phyloP scores from a whole-genome alignment of 140 eudicot species.

The Cichorium intybus region DNA sequence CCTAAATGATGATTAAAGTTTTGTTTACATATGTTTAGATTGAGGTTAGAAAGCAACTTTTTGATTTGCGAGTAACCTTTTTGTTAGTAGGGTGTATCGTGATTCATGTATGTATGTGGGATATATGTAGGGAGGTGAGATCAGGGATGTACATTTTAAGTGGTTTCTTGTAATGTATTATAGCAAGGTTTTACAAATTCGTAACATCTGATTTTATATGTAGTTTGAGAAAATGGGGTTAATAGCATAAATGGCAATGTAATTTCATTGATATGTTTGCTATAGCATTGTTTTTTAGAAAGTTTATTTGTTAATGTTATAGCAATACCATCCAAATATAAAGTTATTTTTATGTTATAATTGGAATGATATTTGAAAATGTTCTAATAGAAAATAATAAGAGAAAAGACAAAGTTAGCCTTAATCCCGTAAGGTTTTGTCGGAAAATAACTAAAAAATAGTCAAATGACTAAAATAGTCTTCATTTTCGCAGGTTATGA shows the following conservation, averaged over 20 bases:
- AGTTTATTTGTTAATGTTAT: too few relatives aligned
- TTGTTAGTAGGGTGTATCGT: conserved; percentile 11
- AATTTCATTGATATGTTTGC: neutral
- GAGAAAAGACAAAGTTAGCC: too few relatives aligned
- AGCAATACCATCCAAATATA: neutral
- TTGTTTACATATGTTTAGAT: conserved; percentile 26
- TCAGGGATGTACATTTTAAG: conserved; percentile 16
- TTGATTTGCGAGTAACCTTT: conserved; percentile 41
- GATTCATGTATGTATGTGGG: conserved; percentile 16
- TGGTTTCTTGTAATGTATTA: conserved; percentile 19
- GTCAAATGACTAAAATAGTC: too few relatives aligned
- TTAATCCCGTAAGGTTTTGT: too few relatives aligned
- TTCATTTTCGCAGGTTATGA: too few relatives aligned
- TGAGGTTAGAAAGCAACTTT: conserved; percentile 54
- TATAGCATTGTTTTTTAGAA: neutral
- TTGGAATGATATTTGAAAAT: neutral
- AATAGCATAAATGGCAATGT: neutral
- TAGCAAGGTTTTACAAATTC: neutral
- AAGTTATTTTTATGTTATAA: neutral
- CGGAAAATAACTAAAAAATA: too few relatives aligned
- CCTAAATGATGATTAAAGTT: conserved; percentile 37
- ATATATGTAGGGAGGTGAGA: conserved; percentile 16
- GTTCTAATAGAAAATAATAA: too few relatives aligned
- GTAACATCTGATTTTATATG: neutral
- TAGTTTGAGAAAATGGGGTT: neutral